phyloP scores from a whole-genome alignment of 768 basidiomycete species.

The Stropharia rugosoannulata region DNA sequence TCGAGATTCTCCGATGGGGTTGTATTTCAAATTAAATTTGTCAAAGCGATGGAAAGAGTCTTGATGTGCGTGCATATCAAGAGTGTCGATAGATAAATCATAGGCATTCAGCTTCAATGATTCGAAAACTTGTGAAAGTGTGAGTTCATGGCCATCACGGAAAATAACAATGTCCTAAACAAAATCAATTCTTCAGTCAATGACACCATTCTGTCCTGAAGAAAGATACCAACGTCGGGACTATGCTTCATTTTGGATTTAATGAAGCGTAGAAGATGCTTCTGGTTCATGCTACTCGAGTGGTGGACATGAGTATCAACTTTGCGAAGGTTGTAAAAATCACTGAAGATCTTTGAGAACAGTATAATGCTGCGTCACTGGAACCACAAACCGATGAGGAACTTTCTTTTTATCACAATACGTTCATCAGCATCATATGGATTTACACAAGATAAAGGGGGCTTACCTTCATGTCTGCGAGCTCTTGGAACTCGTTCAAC shows the following conservation, averaged over 20 bases:
- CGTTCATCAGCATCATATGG: neutral
- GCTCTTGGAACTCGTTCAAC: slow-evolving; percentile 90
- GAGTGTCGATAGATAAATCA: slow-evolving; percentile 96
- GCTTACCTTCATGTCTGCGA: slow-evolving; percentile 93
- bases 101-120: slow-evolving; percentile 94
- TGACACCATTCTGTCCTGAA: neutral
- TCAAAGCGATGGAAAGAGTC: slow-evolving; percentile 99
- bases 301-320: slow-evolving; percentile 99
- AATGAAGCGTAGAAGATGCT: slow-evolving; percentile 96
- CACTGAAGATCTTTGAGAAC: slow-evolving; percentile 46
- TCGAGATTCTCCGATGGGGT: slow-evolving; percentile 93
- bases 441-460: neutral
- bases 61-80: slow-evolving; percentile 99
- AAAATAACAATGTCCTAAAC: slow-evolving; percentile 93
- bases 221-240: slow-evolving; percentile 56
- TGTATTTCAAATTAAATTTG: slow-evolving; percentile 97
- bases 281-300: slow-evolving; percentile 99
- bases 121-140: slow-evolving; percentile 92
- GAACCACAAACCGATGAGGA: slow-evolving; percentile 68
- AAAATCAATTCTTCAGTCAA: neutral
- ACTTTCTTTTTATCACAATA: slow-evolving; percentile 49
- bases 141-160: slow-evolving; percentile 88
- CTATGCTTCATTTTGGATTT: slow-evolving; percentile 96
- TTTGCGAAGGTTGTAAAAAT: slow-evolving; percentile 98
- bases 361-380: neutral